These are phyloP conservation scores for Coemansia reversa DNA, from an alignment of 192 early-diverging fungal genomes.

Conservation along the genomic window DNA sequence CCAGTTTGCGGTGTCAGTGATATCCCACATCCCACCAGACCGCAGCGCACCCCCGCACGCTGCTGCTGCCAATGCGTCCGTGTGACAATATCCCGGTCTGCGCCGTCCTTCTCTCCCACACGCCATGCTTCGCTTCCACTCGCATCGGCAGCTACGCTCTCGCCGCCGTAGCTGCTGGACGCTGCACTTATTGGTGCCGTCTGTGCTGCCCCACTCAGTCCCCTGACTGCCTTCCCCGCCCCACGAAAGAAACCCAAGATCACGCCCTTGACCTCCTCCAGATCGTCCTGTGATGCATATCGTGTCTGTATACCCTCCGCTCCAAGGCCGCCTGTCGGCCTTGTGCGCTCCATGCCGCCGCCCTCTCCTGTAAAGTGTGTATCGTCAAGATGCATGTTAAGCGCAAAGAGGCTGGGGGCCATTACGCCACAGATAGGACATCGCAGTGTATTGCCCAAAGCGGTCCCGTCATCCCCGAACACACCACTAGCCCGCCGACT, in stretches of 20 bases:
- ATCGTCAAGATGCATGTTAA: constrained; percentile 53
- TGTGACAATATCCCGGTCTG: constrained; percentile 23
- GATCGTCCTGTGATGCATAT: constrained; percentile 35
- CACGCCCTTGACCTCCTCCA: constrained; percentile 34
- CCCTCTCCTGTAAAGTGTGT: constrained; percentile 29
- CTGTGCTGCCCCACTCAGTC: constrained; percentile 11
- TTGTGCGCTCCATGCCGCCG: not conserved
- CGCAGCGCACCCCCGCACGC: constrained; percentile 16
- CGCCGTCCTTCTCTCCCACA: constrained; percentile 23
- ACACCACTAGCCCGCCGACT: not conserved
- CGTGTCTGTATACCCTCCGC: constrained; percentile 4
- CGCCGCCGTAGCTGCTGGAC: not conserved
- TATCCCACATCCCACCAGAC: constrained; percentile 22
- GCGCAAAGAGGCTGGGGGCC: constrained; percentile 43
- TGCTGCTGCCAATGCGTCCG: constrained; percentile 38
- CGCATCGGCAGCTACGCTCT: not conserved
- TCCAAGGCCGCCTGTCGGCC: not conserved
- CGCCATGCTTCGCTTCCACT: constrained; percentile 5
- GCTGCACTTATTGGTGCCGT: not conserved
- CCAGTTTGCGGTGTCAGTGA: constrained; percentile 10
- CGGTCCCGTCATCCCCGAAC: not conserved
- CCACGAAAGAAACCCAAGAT: constrained; percentile 48
- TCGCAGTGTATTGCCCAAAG: constrained; percentile 8
- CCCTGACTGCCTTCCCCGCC: constrained; percentile 35
- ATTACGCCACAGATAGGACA: constrained; percentile 54